Conservation (phyloP, 2,329 filamentous ascomycete genomes). For the Nannizzia gypsea region DNA sequence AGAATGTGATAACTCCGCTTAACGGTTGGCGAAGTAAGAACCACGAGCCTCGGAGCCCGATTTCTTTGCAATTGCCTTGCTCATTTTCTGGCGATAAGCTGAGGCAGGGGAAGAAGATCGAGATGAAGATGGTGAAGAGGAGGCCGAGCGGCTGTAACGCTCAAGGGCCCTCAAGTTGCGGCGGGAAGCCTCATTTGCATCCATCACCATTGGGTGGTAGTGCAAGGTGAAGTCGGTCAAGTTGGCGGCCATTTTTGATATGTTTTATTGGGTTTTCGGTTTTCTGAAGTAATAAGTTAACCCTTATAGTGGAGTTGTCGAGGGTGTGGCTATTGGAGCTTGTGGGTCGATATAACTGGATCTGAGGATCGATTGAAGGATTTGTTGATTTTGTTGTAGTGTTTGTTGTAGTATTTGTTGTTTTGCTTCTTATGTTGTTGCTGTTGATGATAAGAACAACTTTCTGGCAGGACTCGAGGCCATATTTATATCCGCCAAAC, state of each 20-base stretch:
- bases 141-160: not conserved
- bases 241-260: conserved; percentile 1
- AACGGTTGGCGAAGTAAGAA: not conserved
- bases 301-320: not conserved
- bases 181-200: not conserved
- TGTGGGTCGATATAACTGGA: not conserved
- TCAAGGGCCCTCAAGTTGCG: not conserved
- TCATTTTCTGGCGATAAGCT: not conserved
- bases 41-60: not conserved
- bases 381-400: too few species aligned
- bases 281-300: not conserved
- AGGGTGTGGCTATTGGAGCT: not conserved
- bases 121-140: not conserved
- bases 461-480: not conserved
- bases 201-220: conserved; percentile 3
- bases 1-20: not conserved
- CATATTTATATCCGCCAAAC: not conserved
- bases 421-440: not conserved
- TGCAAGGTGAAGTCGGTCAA: conserved; percentile 2
- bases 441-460: not conserved
- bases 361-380: not conserved
- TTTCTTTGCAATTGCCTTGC: not conserved
- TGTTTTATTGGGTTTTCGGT: not conserved
- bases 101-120: not conserved
- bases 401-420: not conserved